These are phyloP conservation scores for Pleurotus pulmonarius DNA, from an alignment of 768 basidiomycete genomes.

Conservation along the genomic window DNA sequence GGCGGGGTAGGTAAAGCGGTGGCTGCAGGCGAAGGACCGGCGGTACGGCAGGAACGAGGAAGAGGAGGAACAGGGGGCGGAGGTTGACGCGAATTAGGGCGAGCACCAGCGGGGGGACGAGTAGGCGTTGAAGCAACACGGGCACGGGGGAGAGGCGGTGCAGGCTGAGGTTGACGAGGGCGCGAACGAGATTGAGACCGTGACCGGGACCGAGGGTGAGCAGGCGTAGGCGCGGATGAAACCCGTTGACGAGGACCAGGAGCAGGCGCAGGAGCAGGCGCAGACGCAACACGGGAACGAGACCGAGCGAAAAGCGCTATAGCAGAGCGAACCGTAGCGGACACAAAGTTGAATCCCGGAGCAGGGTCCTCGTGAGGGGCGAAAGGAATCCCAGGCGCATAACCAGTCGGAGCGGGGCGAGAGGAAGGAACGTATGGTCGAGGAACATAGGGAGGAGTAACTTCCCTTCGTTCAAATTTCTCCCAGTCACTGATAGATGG, in stretches of 20 bases:
- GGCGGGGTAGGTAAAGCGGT: too few species aligned
- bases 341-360: neutral
- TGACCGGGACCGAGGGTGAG: neutral
- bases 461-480: slow-evolving; percentile 17
- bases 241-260: neutral
- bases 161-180: neutral
- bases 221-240: neutral
- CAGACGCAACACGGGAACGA: neutral
- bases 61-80: too few species aligned
- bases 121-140: neutral
- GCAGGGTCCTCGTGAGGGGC: neutral
- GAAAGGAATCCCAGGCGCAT: neutral
- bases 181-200: neutral
- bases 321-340: neutral
- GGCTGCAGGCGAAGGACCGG: too few species aligned
- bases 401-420: neutral
- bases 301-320: neutral
- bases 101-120: too few species aligned
- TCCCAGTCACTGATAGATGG: slow-evolving; percentile 21
- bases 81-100: too few species aligned
- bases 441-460: slow-evolving; percentile 22
- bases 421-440: neutral
- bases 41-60: too few species aligned
- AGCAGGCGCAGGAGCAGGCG: neutral
- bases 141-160: neutral